Conservation (phyloP, 116 monocot genomes). For the Papilionanthe hybrid region DNA sequence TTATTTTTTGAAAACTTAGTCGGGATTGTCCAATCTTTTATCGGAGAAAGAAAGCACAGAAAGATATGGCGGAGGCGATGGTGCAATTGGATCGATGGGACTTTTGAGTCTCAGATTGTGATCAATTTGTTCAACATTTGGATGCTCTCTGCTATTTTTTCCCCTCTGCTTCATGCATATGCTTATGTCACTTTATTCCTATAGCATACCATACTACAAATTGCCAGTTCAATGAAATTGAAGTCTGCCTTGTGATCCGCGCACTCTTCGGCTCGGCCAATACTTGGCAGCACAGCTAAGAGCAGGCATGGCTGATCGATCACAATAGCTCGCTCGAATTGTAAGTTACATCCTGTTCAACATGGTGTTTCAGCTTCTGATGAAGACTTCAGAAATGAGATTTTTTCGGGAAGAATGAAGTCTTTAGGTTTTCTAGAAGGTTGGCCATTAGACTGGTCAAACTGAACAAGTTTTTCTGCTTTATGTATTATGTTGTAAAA, state of each 20-base stretch:
- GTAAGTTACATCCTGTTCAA: background rate
- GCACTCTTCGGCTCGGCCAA: too few relatives aligned
- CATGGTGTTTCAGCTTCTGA: background rate
- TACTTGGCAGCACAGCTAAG: background rate
- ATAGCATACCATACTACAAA: background rate
- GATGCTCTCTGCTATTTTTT: background rate
- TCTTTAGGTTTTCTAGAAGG: background rate
- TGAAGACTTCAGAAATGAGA: background rate
- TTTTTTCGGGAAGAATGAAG: background rate
- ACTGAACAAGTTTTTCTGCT: background rate
- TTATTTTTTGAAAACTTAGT: conserved; percentile 20
- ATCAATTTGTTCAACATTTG: background rate
- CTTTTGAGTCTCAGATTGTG: conserved; percentile 35
- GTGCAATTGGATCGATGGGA: conserved; percentile 78
- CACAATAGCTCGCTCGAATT: background rate
- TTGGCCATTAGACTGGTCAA: background rate
- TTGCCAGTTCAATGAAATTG: too few relatives aligned
- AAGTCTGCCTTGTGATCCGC: too few relatives aligned
- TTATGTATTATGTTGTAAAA: conserved; percentile 5
- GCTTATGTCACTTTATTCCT: background rate
- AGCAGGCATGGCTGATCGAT: background rate
- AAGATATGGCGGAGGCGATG: conserved; percentile 98
- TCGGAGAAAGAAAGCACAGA: conserved; percentile 92
- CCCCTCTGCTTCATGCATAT: background rate
- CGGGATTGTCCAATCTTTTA: conserved; percentile 98